Evolutionary conservation across 208 protist species (phyloP).

Genomic region (Herpetomonas samuelpessoai): DNA sequence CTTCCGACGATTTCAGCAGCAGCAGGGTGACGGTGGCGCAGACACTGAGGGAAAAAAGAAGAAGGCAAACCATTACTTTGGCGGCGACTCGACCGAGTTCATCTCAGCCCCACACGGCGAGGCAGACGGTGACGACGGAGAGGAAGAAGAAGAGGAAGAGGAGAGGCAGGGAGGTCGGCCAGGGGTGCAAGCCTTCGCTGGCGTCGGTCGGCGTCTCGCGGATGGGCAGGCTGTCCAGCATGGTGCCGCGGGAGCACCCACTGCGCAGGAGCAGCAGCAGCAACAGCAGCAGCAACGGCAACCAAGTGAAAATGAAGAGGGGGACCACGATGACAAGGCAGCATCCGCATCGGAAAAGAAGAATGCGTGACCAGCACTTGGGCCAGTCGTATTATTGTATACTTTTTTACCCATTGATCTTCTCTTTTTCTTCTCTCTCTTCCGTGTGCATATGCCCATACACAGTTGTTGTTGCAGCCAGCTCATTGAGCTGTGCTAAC

Average conservation of each 20-base stretch:
- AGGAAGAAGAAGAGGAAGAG: conserved; percentile 5
- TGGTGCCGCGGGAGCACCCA: background rate
- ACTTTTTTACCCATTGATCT: too few relatives aligned
- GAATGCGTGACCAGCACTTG: too few relatives aligned
- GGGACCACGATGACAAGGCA: too few relatives aligned
- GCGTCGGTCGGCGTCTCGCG: background rate
- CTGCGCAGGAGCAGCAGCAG: background rate
- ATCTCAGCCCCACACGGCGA: conserved; percentile 23
- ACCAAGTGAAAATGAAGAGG: too few relatives aligned
- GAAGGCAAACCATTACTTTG: conserved; percentile 70
- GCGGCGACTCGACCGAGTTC: conserved; percentile 58
- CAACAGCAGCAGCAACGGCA: background rate
- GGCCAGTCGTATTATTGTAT: too few relatives aligned
- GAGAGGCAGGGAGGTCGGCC: too few relatives aligned
- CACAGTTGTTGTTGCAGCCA: too few relatives aligned
- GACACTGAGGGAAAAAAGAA: conserved; percentile 5
- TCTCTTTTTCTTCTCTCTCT: too few relatives aligned
- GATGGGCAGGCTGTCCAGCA: background rate
- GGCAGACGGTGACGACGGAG: conserved; percentile 11
- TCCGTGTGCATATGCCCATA: too few relatives aligned
- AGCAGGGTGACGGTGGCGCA: background rate
- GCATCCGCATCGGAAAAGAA: too few relatives aligned
- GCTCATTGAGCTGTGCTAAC: too few relatives aligned
- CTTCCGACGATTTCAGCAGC: conserved; percentile 9
- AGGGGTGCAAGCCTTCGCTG: background rate